Evolutionary conservation across 1,284 basidiomycete species (phyloP), one percentile per base, ranked within the genome.

Genomic region (Sanghuangporus sanghuang): DNA sequence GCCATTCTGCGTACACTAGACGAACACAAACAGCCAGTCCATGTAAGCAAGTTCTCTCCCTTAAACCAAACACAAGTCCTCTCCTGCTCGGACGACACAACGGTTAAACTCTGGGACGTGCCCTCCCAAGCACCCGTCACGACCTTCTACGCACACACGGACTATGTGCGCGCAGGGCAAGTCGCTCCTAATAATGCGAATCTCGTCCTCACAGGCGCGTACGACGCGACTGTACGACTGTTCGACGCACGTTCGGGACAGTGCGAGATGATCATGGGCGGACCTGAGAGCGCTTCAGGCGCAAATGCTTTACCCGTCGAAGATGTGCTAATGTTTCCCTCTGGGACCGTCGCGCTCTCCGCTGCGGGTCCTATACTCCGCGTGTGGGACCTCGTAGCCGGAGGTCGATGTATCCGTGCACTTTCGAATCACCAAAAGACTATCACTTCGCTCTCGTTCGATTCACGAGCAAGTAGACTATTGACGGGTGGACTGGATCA

Each of bases 381-480:
- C 40, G 87, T 95, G 0, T 99, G 97, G 96, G 97, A 99, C 74
- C 78, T 99, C 44, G 89, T 96, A 39, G 93, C 95, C 48, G 95
- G 94, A 36, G 93, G 95, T 6, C 83, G 91, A 62, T 97, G 95
- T 74, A 82, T 91, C 2, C 85, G 91, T 53, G 95, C 95, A 6
- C 74, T 98, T 66, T 95, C 92, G 39, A 99, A 99, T 77, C 97
- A 99, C 74, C 96, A 98, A 76, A 99, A 99, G 79, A 96, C 96
- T 0, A 87, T 99, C 65, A 99, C 96, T 0, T 85, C 91, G 23
- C 81, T 98, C 32, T 80, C 92, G 4, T 94, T 96, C 75, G 88
- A 95, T 71, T 75, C 89, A 16, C 83, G 83, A 61, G 84, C 89
- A 18, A 84, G 86, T 68, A 84, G 96, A 32, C 82, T 99, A 2